Evolutionary conservation across 805 yeast species (phyloP), one percentile per base, ranked within the genome.

Genomic region (Isabelozyma rhagii): DNA sequence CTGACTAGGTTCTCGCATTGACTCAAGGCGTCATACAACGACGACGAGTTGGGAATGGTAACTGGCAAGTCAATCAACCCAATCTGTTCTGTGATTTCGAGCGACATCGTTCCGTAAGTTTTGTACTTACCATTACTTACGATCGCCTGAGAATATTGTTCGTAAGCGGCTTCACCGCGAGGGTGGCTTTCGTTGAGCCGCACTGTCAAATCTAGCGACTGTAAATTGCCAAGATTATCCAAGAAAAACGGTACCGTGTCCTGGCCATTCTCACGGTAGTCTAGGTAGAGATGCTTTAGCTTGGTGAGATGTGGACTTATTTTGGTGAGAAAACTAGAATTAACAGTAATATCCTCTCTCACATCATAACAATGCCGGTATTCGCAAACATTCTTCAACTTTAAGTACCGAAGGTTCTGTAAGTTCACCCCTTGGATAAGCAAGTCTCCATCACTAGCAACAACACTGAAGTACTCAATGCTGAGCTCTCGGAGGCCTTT

Each of bases 221-320:
- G 51, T n/a, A 79, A 54, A 1, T 47, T 50, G 7, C 49, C 39
- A 1, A 59, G 43, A 1, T 38, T 5, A 1, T 39, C 27, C 3
- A 76, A 56, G 52, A 77, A 75, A 0, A 51, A 54, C 1, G 74
- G 74, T 0, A 75, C 72, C 1, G 73, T 64, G 55, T 77, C 81
- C n/a, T 64, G 54, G 13, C 63, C 45, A 13, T 71, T 64, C 54
- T 78, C 80, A 45, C 75, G 62, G 53, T 63, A 71, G 50, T 79
- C 81, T 4, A 79, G 54, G 13, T 59, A 57, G 25, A 77, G 52
- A 13, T 58, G 58, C 25, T 54, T 59, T 38, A 76, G 51, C 8
- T 48, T 57, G 1, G 18, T 49, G 21, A 75, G 57, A 34, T 56
- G 45, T 1, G 64, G 62, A 1, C 64, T 64, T 2, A 73, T 47